Base-by-base conservation (phyloP, 2,329 filamentous ascomycete species). In the Clathrospora elynae region DNA sequence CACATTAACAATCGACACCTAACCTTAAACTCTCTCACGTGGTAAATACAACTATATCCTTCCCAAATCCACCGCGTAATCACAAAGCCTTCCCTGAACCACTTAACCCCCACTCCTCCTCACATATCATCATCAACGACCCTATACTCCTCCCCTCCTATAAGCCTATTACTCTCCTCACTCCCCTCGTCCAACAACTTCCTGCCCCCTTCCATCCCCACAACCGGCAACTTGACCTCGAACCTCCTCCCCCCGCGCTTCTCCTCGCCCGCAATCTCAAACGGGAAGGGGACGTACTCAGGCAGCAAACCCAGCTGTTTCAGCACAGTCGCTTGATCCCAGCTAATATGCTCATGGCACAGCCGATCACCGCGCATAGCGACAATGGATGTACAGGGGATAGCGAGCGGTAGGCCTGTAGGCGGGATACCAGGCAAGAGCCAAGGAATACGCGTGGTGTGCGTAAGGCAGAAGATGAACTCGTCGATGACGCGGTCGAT, bases 331-430 rank as follows among this genome's bases (percentile, higher is more conserved):
- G 74, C 80, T 61, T 87, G 84, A 46, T 88, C 85, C 84, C 85
- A 88, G 10, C 77, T 72, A 29, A 88, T 87, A 54, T 88, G 85
- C 62, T 88, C 85, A 51, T 87, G 83, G 52, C 82, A 86, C 1
- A 88, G 68, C 1, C 84, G 73, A 58, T 87, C 84, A 2, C 85
- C 85, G 2, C 85, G 78, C 38, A 88, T 77, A 42, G 85, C 85
- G 4, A 88, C 84, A 0, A 88, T 74, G 3, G 79, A 75, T 0
- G 79, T 85, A 48, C 87, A 80, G 0, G 85, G 84, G 5, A 87
- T 74, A n/a, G 77, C 72, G 2, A 86, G 51, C 0, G 43, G 38
- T 16, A 52, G 55, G 2, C 53, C 44, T 0, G 66, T 70, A 0
- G 66, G 62, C 8, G 66, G 66, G 7, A 70, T 51, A n/a, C 59